phyloP scores from a whole-genome alignment of 352 stramenopile genomes.

The Globisporangium uncinulatum region DNA sequence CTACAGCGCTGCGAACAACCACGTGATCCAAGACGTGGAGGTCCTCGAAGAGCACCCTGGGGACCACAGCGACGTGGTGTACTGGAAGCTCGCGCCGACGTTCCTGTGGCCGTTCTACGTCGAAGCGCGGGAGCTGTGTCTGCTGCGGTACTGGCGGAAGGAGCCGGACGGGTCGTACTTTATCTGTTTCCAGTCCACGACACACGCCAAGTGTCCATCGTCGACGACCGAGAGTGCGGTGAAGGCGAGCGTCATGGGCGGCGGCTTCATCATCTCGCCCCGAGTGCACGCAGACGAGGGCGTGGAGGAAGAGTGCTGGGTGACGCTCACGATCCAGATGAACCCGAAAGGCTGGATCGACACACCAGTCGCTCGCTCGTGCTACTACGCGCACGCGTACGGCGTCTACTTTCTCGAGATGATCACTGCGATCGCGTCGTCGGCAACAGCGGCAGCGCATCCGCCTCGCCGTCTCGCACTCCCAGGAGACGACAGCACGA shows the following conservation, averaged over 20 bases:
- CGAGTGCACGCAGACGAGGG: conserved; percentile 49
- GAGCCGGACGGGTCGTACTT: conserved; percentile 78
- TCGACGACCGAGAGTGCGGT: conserved; percentile 21
- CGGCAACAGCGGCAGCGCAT: not conserved
- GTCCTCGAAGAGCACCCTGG: conserved; percentile 60
- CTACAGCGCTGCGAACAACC: conserved; percentile 46
- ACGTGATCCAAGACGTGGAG: conserved; percentile 58
- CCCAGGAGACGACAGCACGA: not conserved
- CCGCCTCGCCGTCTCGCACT: not conserved
- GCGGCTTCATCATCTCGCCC: conserved; percentile 67
- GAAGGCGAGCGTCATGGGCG: conserved; percentile 57
- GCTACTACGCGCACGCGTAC: conserved; percentile 76
- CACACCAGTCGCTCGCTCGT: conserved; percentile 41
- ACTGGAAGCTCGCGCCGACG: conserved; percentile 65
- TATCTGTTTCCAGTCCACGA: conserved; percentile 84
- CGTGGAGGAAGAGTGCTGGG: conserved; percentile 63
- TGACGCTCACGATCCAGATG: conserved; percentile 75
- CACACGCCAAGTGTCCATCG: conserved; percentile 44
- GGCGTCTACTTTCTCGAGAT: conserved; percentile 74
- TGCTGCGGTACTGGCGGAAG: conserved; percentile 81
- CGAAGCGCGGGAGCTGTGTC: conserved; percentile 60
- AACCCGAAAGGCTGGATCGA: conserved; percentile 81
- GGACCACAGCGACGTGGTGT: conserved; percentile 78
- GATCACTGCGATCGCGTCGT: conserved; percentile 49
- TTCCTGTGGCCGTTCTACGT: conserved; percentile 70